These are phyloP conservation scores for Aspergillus conjunctus DNA, from an alignment of 495 filamentous ascomycete species.

Conservation along the genomic window DNA sequence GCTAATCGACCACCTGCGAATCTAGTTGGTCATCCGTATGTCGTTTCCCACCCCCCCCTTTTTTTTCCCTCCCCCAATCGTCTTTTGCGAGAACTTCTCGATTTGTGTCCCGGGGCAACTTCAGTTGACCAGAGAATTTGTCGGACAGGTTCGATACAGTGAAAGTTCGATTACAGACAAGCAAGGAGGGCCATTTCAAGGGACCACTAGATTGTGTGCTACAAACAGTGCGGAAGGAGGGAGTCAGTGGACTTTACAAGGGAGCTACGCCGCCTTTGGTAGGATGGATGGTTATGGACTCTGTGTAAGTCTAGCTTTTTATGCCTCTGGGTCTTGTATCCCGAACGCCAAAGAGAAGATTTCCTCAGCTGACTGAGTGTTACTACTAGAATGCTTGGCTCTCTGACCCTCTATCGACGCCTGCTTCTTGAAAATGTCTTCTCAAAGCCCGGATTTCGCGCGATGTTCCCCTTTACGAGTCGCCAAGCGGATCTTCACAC, in stretches of 20 bases:
- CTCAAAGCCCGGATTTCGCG: conserved; percentile 52
- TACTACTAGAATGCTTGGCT: conserved; percentile 78
- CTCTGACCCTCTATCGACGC: conserved; percentile 83
- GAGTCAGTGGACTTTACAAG: conserved; percentile 80
- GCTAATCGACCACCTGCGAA: conserved; percentile 19
- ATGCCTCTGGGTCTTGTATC: too few relatives aligned
- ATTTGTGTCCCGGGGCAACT: neutral
- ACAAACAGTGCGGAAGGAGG: conserved; percentile 79
- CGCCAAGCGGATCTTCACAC: conserved; percentile 40
- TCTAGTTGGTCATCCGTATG: conserved; percentile 68
- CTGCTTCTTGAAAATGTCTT: conserved; percentile 79
- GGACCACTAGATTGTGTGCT: conserved; percentile 86
- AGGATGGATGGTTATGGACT: conserved; percentile 99
- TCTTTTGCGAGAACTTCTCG: neutral
- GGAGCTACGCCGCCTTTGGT: conserved; percentile 85
- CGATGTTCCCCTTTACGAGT: conserved; percentile 36
- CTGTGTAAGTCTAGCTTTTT: conserved; percentile 51
- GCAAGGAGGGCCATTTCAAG: conserved; percentile 69
- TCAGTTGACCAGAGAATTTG: conserved; percentile 14
- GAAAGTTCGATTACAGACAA: conserved; percentile 95
- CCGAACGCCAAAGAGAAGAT: neutral
- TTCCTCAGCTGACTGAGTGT: neutral
- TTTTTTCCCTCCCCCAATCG: too few relatives aligned
- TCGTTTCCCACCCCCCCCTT: conserved; percentile 16
- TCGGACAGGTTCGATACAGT: conserved; percentile 79